Evolutionary conservation across 257 asterid genomes (phyloP), one percentile per base, ranked within the genome.

Genomic region (Scutellaria minor): DNA sequence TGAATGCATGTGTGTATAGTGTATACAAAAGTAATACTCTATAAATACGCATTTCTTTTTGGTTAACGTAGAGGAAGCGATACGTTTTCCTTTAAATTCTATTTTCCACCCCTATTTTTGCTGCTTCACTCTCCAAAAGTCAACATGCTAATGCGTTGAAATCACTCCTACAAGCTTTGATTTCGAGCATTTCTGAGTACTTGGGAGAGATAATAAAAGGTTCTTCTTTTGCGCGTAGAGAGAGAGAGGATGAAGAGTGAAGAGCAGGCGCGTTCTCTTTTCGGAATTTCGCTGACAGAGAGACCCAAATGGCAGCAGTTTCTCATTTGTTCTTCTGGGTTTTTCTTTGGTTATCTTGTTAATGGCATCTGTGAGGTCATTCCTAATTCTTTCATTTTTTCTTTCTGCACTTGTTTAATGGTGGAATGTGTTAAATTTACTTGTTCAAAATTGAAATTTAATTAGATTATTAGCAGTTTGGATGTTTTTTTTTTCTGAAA

Each of bases 231-330:
- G 67, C 35, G 42, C 50, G 24, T 50, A 62, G 18, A 47, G 59
- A 45, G 59, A 12, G 60, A 72, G 6, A n/a, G 68, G 79, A 93
- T 85, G 98, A 93, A 83, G 90, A 86, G 77, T 57, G 96, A 80
- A 71, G 97, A 85, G 73, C 90, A 86, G 71, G 72, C 81, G 73
- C 94, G 97, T 71, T 83, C 89, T 53, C 82, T 93, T 35, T 89
- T 93, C 66, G 98, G 98, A 63, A 86, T 93, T 54, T 89, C 92
- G 40, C 76, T 93, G 0, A 79, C 87, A 2, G 90, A 83, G 8
- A 74, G 84, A 77, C 94, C 98, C 66, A 85, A 74, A 63, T 93
- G 97, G 97, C 96, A 93, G 71, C 98, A 91, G 80, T 93, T 93
- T 52, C 73, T 91, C 45, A 81, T 93, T 54, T 93, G 98, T 60